phyloP scores from a whole-genome alignment of 2,329 filamentous ascomycete genomes.

The Colletotrichum lentis region DNA sequence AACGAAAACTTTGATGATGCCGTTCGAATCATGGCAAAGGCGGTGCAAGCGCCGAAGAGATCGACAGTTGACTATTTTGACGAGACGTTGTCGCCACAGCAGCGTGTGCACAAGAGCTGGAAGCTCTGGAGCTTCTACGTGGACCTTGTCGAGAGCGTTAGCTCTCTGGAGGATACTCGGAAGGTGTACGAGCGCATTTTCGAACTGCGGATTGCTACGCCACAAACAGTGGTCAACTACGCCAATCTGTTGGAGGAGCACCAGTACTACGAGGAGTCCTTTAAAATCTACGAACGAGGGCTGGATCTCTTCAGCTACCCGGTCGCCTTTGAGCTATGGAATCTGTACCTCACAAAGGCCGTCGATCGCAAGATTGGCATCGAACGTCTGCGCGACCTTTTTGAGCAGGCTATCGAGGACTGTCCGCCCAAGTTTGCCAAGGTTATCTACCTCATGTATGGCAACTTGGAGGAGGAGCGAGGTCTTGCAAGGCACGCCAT shows the following conservation, averaged over 20 bases:
- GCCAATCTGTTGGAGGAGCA: conserved; percentile 94
- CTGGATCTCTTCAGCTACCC: conserved; percentile 98
- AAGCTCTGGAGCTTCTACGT: conserved; percentile 99
- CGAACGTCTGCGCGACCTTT: conserved; percentile 90
- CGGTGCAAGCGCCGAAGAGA: conserved; percentile 93
- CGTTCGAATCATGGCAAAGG: conserved; percentile 95
- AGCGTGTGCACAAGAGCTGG: conserved; percentile 98
- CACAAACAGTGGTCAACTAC: conserved; percentile 98
- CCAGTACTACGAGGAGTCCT: conserved; percentile 95
- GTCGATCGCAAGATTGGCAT: conserved; percentile 96
- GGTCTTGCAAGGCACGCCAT: conserved; percentile 95
- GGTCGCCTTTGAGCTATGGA: conserved; percentile 98
- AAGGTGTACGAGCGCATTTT: conserved; percentile 98
- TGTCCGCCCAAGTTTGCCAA: conserved; percentile 97
- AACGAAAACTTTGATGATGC: conserved; percentile 96
- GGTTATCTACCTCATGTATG: conserved; percentile 96
- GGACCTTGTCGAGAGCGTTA: conserved; percentile 94
- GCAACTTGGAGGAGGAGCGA: conserved; percentile 93
- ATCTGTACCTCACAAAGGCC: conserved; percentile 95
- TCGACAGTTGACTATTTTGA: conserved; percentile 99
- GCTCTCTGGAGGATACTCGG: conserved; percentile 87
- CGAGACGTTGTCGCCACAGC: conserved; percentile 90
- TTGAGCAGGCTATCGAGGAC: conserved; percentile 95
- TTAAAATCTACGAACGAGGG: conserved; percentile 96
- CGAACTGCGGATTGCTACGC: conserved; percentile 95